Evolutionary conservation across 1,284 basidiomycete genomes (phyloP), one percentile per base, ranked within the genome.

Genomic region (Irpex sp.): DNA sequence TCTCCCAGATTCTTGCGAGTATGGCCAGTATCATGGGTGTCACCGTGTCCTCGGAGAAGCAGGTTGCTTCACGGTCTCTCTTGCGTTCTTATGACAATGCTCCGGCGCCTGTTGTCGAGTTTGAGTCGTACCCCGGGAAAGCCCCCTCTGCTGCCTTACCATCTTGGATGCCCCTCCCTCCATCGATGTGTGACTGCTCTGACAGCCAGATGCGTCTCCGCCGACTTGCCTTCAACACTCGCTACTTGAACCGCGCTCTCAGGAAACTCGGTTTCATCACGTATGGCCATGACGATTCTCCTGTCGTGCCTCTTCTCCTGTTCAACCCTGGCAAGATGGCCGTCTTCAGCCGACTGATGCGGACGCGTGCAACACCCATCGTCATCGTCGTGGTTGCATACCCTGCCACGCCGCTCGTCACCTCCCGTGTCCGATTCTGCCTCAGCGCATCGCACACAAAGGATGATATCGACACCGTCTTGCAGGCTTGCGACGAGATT

Each of bases 11-110:
- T 69, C 81, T 97, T 53, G 87, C 96, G 0, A 93, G 93, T 65
- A 97, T 97, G 92, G 92, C 91, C 0, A 93, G 92, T 65, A 98
- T 99, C 79, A 98, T 98, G 95, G 96, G 96, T 56, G 76, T 96
- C 63, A 77, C 85, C 1, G 74, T 82, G 7, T 81, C 87, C 1
- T 64, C 47, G 6, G 79, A n/a, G 0, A 68, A 71, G 64, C 70
- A 71, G 67, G 58, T 67, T 2, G 61, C 68, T 0, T 66, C 66
- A 33, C 64, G 69, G 71, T 49, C 71, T 74, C 67, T 71, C 71
- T 55, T 75, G 72, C 72, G 74, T 59, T 72, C 74, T 33, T 63
- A 73, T 46, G 73, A 74, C 35, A 70, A 70, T 7, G 64, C 75
- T 43, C 70, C 71, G 47, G 61, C 69, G 21, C 70, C 76, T 11